A percentile compares a stretch with the other conserved stretches of the same genome.
These are phyloP conservation scores for Penicillium psychrofluorescens DNA, from an alignment of 495 filamentous ascomycete genomes.

Conservation along the genomic window DNA sequence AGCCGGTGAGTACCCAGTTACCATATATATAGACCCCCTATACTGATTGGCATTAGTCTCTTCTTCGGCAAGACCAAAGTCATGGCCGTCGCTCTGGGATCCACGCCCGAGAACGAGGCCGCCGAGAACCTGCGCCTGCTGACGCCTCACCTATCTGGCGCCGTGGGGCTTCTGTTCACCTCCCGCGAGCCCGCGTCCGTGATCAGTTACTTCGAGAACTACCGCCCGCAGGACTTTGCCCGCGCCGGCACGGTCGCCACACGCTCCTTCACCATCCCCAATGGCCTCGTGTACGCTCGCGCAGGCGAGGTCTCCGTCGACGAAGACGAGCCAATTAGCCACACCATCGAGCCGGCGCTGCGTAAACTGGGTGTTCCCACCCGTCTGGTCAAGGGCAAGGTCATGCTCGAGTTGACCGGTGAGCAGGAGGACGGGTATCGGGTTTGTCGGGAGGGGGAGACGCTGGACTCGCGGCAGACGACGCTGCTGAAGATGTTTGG, in stretches of 20 bases:
- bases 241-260: slow-evolving; percentile 73
- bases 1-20: slow-evolving; percentile 54
- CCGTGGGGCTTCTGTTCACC: slow-evolving; percentile 87
- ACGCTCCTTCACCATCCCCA: slow-evolving; percentile 68
- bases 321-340: slow-evolving; percentile 78
- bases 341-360: slow-evolving; percentile 81
- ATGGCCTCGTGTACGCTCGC: slow-evolving; percentile 67
- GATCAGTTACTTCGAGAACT: slow-evolving; percentile 57
- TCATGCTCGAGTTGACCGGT: slow-evolving; percentile 70
- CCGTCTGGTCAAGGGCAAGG: slow-evolving; percentile 77
- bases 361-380: slow-evolving; percentile 84
- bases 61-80: slow-evolving; percentile 99
- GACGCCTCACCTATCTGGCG: slow-evolving; percentile 63
- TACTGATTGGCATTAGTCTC: slow-evolving; percentile 43
- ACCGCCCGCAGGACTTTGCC: slow-evolving; percentile 72
- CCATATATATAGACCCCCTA: slow-evolving; percentile 1
- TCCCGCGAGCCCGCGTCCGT: slow-evolving; percentile 59
- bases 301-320: slow-evolving; percentile 69
- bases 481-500: slow-evolving; percentile 91
- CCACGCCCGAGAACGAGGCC: slow-evolving; percentile 64
- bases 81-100: slow-evolving; percentile 86
- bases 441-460: slow-evolving; percentile 75
- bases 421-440: slow-evolving; percentile 54
- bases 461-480: slow-evolving; percentile 82
- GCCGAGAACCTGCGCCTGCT: slow-evolving; percentile 66